Base-by-base conservation (phyloP, 2,329 filamentous ascomycete species). In the Sphaerulina populicola region DNA sequence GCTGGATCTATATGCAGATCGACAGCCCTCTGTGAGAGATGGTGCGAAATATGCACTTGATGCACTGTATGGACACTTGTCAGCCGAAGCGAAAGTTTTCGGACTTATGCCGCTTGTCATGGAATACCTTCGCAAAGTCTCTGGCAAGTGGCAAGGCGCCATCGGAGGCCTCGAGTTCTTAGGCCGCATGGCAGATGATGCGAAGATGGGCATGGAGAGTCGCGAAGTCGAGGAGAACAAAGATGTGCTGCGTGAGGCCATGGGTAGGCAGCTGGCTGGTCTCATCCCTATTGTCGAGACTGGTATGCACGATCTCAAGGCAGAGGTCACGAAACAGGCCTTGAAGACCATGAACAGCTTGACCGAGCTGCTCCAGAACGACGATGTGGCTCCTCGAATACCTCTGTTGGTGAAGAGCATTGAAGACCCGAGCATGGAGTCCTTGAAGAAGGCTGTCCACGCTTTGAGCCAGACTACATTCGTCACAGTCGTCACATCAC, bases 401-500 rank as follows among this genome's bases (percentile, higher is more conserved):
- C 89, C 91, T 6, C 81, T 97, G 2, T 79, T 98, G 44, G 83
- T 98, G 70, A 88, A 94, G 68, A 87, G 88, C 44, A 96, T 98
- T 84, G 88, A 96, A 69, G 83, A 96, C 63, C 93, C 93, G 5
- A 95, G 88, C 9, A 77, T 86, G 11, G 82, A 94, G 69, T 88
- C 85, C 27, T 78, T 94, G 50, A 88, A 95, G 68, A 96, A 96
- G 75, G 90, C 93, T 30, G 97, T 98, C 59, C 93, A 96, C 66
- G 93, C 90, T 41, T 77, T 98, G 41, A 96, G 90, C 3, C 88
- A 94, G 74, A 98, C 93, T 9, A 98, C 93, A n/a, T 98, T 98
- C 62, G 93, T 98, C 47, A 90, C 93, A 50, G 79, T 94, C 58
- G 93, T 98, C 62, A 96, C 89, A 10, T 96, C 91, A 7, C 93